Evolutionary conservation across 2,329 filamentous ascomycete species (phyloP).

Genomic region (Corniculantispora saksenae): DNA sequence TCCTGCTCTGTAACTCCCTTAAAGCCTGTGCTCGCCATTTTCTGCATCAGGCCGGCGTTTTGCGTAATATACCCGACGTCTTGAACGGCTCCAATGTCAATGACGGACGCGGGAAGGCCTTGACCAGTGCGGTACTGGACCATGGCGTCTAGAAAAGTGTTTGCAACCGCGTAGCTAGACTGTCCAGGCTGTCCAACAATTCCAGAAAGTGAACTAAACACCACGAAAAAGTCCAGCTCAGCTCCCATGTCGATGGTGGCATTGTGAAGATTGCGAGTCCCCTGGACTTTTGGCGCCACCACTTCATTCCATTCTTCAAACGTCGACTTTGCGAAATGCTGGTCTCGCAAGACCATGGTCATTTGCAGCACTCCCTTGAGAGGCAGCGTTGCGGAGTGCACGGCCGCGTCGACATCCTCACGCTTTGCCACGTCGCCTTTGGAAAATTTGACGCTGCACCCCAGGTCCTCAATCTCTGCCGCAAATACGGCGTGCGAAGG

Average conservation of each 20-base stretch:
- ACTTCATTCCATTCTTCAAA: background rate
- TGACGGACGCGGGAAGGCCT: constrained; percentile 22
- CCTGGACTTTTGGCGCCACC: constrained; percentile 31
- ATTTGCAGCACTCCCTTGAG: background rate
- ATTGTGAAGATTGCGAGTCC: constrained; percentile 38
- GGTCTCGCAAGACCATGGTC: background rate
- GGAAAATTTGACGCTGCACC: background rate
- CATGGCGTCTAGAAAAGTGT: constrained; percentile 42
- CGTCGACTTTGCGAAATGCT: background rate
- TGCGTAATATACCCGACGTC: constrained; percentile 36
- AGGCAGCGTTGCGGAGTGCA: background rate
- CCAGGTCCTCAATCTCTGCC: background rate
- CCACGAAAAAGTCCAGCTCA: constrained; percentile 38
- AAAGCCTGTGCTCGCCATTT: background rate
- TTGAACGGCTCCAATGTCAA: constrained; percentile 37
- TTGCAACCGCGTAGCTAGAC: constrained; percentile 44
- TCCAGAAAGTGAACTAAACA: constrained; percentile 35
- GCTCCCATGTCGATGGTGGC: background rate
- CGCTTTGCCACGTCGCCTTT: background rate
- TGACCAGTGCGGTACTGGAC: constrained; percentile 34
- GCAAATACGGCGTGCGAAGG: background rate
- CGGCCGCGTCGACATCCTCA: background rate
- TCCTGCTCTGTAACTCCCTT: background rate
- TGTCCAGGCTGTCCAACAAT: constrained; percentile 36
- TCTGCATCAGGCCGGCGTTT: background rate